These are phyloP conservation scores for Lasiodiplodia theobromae DNA, from an alignment of 2,329 filamentous ascomycete species.

Conservation along the genomic window DNA sequence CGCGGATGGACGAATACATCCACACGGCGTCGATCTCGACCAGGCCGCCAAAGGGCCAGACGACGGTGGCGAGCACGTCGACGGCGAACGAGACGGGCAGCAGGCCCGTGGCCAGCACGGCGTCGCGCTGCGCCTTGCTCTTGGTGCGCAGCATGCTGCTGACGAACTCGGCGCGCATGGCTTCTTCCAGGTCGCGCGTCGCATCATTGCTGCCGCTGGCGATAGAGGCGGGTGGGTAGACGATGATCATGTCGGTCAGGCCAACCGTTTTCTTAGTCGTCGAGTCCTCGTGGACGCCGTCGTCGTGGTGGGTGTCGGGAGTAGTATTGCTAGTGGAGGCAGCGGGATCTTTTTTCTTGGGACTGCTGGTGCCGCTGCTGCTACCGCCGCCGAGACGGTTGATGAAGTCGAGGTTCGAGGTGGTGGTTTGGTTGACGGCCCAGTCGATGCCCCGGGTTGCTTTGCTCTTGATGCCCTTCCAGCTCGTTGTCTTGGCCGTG, in stretches of 20 bases:
- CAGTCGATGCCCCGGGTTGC: conserved; percentile 50
- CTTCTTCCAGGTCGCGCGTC: conserved; percentile 38
- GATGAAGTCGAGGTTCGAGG: conserved; percentile 53
- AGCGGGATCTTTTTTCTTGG: not conserved
- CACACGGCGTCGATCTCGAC: conserved; percentile 47
- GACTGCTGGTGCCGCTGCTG: not conserved
- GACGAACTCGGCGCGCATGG: conserved; percentile 52
- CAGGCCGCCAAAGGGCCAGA: conserved; percentile 49
- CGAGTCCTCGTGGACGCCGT: conserved; percentile 9
- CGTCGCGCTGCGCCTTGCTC: conserved; percentile 51
- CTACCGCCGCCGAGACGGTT: conserved; percentile 44
- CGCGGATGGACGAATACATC: conserved; percentile 54
- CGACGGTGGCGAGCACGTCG: conserved; percentile 43
- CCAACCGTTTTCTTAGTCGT: conserved; percentile 46
- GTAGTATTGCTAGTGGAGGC: too few species aligned
- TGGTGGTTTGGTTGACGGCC: conserved; percentile 51
- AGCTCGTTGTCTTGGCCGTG: conserved; percentile 49
- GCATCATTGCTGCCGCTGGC: too few species aligned
- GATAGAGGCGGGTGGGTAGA: conserved; percentile 49
- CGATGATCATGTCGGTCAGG: conserved; percentile 51
- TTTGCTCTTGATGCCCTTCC: conserved; percentile 53
- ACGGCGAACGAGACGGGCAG: conserved; percentile 45
- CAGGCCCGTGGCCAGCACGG: conserved; percentile 52
- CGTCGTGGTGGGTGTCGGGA: not conserved
- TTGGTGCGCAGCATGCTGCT: conserved; percentile 52